Evolutionary conservation across 148 eudicot genomes (phyloP).

Genomic region (Linanthus parryae): DNA sequence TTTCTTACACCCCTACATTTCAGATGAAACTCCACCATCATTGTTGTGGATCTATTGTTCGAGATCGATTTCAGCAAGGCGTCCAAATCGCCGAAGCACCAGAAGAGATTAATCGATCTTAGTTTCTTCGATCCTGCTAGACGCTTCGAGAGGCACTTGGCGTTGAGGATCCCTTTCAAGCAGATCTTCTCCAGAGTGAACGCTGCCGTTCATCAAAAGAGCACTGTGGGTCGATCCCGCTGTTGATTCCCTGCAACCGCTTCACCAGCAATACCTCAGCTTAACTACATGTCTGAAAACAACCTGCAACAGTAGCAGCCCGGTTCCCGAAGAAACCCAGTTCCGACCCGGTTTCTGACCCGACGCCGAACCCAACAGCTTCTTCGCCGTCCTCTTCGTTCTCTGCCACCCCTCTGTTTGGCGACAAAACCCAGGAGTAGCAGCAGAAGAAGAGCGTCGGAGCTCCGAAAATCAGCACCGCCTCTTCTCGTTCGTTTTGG

Average conservation of each 20-base stretch:
- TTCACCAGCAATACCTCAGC: not conserved
- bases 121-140: not conserved
- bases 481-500: too few species aligned
- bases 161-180: not conserved
- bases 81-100: not conserved
- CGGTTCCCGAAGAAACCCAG: too few species aligned
- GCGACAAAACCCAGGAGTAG: too few species aligned
- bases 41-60: not conserved
- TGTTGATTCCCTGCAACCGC: not conserved
- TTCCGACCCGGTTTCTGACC: too few species aligned
- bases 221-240: not conserved
- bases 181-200: not conserved
- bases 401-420: too few species aligned
- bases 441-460: too few species aligned
- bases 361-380: too few species aligned
- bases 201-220: not conserved
- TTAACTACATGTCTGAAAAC: too few species aligned
- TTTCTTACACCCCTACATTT: too few species aligned
- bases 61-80: not conserved
- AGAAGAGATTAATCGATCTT: not conserved
- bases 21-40: not conserved
- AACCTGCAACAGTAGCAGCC: too few species aligned
- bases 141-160: not conserved
- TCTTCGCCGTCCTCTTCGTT: too few species aligned
- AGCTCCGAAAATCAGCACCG: too few species aligned